phyloP scores from a whole-genome alignment of 768 basidiomycete genomes.

The Suillus cothurnatus region DNA sequence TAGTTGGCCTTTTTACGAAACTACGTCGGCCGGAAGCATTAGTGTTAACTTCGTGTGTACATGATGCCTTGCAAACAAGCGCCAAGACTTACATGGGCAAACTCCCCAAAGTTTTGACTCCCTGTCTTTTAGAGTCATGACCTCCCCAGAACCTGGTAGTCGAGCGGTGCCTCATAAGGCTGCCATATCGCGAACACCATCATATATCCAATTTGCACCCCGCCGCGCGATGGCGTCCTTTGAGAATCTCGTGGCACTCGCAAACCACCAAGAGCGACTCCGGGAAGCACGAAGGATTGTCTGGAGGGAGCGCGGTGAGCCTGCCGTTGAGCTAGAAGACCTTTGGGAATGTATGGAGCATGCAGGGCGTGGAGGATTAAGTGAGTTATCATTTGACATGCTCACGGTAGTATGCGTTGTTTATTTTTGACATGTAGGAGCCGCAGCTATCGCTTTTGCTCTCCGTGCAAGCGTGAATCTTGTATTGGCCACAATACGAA shows the following conservation, averaged over 20 bases:
- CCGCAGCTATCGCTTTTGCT: slow-evolving; percentile 76
- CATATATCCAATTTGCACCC: slow-evolving; percentile 56
- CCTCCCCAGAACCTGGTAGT: neutral
- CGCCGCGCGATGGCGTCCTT: slow-evolving; percentile 69
- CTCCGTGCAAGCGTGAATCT: slow-evolving; percentile 85
- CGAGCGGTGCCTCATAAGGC: too few relatives aligned
- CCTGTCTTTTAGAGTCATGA: neutral
- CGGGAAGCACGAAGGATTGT: slow-evolving; percentile 76
- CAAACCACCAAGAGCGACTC: slow-evolving; percentile 79
- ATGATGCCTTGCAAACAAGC: neutral
- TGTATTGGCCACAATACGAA: slow-evolving; percentile 72
- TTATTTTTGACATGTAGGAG: slow-evolving; percentile 50
- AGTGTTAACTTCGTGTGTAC: neutral
- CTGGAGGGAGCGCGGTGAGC: slow-evolving; percentile 80
- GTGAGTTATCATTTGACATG: slow-evolving; percentile 47
- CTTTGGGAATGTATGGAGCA: slow-evolving; percentile 71
- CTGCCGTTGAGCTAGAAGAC: slow-evolving; percentile 64
- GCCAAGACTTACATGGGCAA: neutral
- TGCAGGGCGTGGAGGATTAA: slow-evolving; percentile 66
- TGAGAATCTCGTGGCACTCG: slow-evolving; percentile 82
- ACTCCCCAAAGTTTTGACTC: neutral
- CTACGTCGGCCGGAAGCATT: neutral
- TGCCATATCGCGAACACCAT: slow-evolving; percentile 23
- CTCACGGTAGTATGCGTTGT: neutral
- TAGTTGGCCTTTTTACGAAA: neutral